These are phyloP conservation scores for Daldinia childiae DNA, from an alignment of 495 filamentous ascomycete species.

Conservation along the genomic window DNA sequence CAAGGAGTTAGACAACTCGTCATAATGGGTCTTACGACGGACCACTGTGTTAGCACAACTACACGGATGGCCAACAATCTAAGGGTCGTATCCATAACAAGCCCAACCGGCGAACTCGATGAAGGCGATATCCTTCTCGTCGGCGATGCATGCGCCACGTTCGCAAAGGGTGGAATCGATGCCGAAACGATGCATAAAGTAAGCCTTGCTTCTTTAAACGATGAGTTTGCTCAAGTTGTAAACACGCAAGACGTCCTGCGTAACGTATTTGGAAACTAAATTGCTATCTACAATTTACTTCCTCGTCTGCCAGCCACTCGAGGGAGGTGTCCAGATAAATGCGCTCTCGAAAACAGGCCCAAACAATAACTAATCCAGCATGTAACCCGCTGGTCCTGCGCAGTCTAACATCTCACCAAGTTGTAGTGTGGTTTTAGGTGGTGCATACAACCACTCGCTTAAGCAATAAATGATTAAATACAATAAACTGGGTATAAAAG, in stretches of 20 bases:
- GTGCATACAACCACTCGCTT: no score
- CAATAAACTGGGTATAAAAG: background rate
- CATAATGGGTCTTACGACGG: constrained; percentile 56
- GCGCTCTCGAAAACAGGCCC: background rate
- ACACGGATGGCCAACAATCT: constrained; percentile 61
- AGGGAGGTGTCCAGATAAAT: background rate
- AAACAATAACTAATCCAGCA: no score
- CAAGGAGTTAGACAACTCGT: constrained; percentile 53
- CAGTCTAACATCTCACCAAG: no score
- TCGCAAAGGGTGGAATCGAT: constrained; percentile 55
- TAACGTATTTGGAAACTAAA: background rate
- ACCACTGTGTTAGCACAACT: constrained; percentile 63
- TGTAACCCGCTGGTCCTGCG: no score
- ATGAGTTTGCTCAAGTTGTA: constrained; percentile 5
- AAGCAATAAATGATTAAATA: background rate
- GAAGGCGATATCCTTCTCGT: constrained; percentile 49
- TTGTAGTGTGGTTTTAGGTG: no score
- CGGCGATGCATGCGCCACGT: constrained; percentile 52
- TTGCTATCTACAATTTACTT: background rate
- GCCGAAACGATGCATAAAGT: constrained; percentile 59
- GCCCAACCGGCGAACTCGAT: constrained; percentile 44
- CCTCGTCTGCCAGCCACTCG: background rate
- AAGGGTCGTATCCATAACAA: constrained; percentile 49
- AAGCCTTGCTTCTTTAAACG: constrained; percentile 57
- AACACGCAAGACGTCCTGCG: background rate